These are phyloP conservation scores for Oryza officinalis DNA, from an alignment of 176 grass and related monocot genomes.

Conservation along the genomic window DNA sequence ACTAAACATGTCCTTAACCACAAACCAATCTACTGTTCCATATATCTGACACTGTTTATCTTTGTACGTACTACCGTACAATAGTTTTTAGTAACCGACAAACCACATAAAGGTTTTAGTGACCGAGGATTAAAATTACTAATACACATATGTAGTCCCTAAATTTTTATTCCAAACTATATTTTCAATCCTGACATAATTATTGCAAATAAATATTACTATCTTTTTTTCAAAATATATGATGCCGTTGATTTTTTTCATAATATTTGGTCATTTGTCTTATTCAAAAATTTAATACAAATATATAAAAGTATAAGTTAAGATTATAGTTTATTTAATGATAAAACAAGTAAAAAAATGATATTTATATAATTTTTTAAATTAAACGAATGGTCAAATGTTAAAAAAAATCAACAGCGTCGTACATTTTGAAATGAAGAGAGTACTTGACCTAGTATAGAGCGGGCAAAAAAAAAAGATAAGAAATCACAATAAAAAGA, in stretches of 20 bases:
- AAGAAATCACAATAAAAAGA: neutral
- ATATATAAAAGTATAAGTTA: no score
- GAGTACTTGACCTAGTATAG: accelerated
- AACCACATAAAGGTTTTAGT: neutral
- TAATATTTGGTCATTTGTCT: no score
- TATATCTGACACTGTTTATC: neutral
- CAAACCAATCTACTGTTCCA: neutral
- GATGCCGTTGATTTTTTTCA: no score
- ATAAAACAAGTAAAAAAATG: no score
- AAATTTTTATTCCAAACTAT: neutral
- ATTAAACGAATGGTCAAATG: no score
- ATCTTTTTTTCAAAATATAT: no score
- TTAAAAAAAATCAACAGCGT: no score
- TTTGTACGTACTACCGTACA: neutral
- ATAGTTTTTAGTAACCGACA: neutral
- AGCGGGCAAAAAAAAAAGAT: neutral
- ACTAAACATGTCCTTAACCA: no score
- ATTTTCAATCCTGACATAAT: neutral
- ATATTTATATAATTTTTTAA: no score
- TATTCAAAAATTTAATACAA: no score
- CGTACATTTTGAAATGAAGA: no score
- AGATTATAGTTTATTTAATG: no score
- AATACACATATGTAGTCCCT: neutral
- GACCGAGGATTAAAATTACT: neutral
- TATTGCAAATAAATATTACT: neutral